Base-by-base conservation (phyloP, 331 rosid genomes). In the Saraca asoca region DNA sequence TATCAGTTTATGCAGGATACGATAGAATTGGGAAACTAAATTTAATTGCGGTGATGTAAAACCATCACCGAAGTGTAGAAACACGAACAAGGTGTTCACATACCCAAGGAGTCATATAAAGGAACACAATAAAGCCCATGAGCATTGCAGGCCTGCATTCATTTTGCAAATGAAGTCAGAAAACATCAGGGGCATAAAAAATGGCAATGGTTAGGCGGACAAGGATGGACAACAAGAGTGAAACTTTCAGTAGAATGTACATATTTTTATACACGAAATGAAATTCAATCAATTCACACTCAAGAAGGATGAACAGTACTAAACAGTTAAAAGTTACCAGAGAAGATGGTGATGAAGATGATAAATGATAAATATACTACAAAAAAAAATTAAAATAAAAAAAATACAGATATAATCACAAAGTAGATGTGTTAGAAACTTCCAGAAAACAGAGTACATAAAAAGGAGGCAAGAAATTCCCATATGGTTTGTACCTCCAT, bases 401-500 rank as follows among this genome's bases (percentile, higher is more conserved):
- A 58, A 46, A 9, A 71, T 31, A 62, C 20, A 35, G 51, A 41
- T 5, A 68, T 58, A 68, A 69, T 35, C 11, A 45, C 68, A 68
- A 12, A n/a, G n/a, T n/a, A n/a, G n/a, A n/a, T n/a, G n/a, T n/a
- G n/a, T n/a, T n/a, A n/a, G n/a, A n/a, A n/a, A n/a, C n/a, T n/a
- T n/a, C n/a, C n/a, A n/a, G n/a, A n/a, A n/a, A n/a, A n/a, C n/a
- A n/a, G n/a, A n/a, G n/a, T n/a, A n/a, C n/a, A n/a, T n/a, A n/a
- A n/a, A n/a, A n/a, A n/a, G n/a, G n/a, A n/a, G n/a, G n/a, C n/a
- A n/a, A n/a, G n/a, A n/a, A n/a, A n/a, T n/a, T n/a, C n/a, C n/a
- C n/a, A n/a, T n/a, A n/a, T n/a, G n/a, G n/a, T n/a, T n/a, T 14
- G 51, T 73, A 94, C 99, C 96, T 94, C 83, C 99, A 94, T 90